Base-by-base conservation (phyloP, 1,284 basidiomycete genomes). In the Rhodotorula sp. region DNA sequence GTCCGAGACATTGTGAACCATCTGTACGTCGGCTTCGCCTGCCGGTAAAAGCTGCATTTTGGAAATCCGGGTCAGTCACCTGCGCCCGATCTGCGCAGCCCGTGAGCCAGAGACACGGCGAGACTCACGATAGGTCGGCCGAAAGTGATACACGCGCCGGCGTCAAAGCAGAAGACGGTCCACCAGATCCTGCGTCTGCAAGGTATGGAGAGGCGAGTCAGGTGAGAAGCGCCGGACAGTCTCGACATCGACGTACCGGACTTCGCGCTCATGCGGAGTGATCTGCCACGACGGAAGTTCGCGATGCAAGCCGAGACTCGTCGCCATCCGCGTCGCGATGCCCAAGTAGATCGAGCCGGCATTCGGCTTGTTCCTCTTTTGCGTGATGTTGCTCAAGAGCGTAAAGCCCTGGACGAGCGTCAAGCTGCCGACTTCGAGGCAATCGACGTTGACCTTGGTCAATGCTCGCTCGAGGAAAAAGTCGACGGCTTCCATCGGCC, bases 241-340 rank as follows among this genome's bases (percentile, higher is more conserved):
- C n/a, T 16, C 28, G 19, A 5, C 10, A 21, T 6, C 3, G 3
- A 47, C 59, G 48, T 28, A 50, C 54, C 64, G 61, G 7, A 72
- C 68, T 56, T 79, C 78, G 12, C 76, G 75, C 67, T 79, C 77
- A 38, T 77, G 78, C 16, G 73, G 73, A 34, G 67, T 70, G 56
- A 78, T 71, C 47, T 70, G 64, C 74, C 76, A 74, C 12, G 71
- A 38, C 12, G 76, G 73, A 31, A 74, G 65, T 61, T 79, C 78
- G 54, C 73, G 70, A 56, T 79, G 78, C 62, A 79, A 58, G 1
- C 78, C 78, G 5, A 78, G 72, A 14, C 74, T 76, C 34, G 78
- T 77, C 10, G 77, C 77, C 75, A 79, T 77, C 28, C 78, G 69
- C 43, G 77, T 64, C 0, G 77, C 78, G 16, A 78, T 78, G n/a